These are phyloP conservation scores for Daldinia bambusicola DNA, from an alignment of 495 filamentous ascomycete species.

Conservation along the genomic window DNA sequence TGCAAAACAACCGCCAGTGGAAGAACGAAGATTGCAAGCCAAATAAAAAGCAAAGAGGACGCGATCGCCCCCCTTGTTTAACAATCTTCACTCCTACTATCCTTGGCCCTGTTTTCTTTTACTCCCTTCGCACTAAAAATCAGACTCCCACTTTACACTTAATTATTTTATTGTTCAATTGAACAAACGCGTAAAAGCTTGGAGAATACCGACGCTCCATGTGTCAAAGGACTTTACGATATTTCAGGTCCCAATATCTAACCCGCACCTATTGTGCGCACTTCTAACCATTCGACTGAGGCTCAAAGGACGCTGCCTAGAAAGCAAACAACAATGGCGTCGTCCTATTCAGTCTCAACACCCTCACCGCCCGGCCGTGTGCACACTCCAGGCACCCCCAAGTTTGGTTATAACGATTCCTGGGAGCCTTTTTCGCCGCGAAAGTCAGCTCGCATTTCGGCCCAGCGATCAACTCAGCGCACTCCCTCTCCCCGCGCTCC, in stretches of 20 bases:
- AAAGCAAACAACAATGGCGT: constrained; percentile 37
- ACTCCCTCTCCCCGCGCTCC: constrained; percentile 59
- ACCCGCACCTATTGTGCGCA: background rate
- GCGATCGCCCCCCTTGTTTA: background rate
- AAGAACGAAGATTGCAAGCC: background rate
- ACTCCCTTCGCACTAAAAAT: constrained; percentile 3
- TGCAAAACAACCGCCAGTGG: background rate
- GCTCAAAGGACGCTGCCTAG: background rate
- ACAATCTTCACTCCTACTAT: background rate
- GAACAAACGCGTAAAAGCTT: background rate
- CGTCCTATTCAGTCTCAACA: constrained; percentile 59
- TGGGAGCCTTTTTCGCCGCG: constrained; percentile 76
- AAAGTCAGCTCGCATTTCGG: constrained; percentile 64
- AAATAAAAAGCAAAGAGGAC: background rate
- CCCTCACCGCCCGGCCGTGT: constrained; percentile 70
- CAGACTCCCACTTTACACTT: background rate
- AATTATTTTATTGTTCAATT: background rate
- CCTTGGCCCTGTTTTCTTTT: background rate
- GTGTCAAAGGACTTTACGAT: constrained; percentile 1
- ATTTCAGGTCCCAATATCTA: background rate
- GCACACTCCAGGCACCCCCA: constrained; percentile 77
- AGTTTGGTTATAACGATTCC: constrained; percentile 73
- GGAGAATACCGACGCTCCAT: background rate
- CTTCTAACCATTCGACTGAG: background rate
- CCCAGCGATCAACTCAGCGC: constrained; percentile 52